Percentiles rank a stretch among this genome's conserved stretches.
phyloP scores from a whole-genome alignment of 2,329 filamentous ascomycete species.

The Penicillium paneum region DNA sequence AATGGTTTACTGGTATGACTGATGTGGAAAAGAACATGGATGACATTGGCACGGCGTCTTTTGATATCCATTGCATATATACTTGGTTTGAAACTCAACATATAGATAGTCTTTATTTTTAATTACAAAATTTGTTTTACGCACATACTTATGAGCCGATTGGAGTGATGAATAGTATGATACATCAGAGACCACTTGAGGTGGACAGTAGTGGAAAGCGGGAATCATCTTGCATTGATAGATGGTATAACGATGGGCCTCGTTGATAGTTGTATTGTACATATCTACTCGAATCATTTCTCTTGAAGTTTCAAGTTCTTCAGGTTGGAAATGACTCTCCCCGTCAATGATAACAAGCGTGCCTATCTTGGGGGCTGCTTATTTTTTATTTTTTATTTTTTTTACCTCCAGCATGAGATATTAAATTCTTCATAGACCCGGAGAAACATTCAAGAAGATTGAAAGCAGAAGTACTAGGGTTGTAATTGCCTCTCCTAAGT shows the following conservation, averaged over 20 bases:
- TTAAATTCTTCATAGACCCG: not conserved
- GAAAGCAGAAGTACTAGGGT: not conserved
- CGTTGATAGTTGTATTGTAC: not conserved
- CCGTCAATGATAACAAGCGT: no score
- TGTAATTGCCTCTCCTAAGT: not conserved
- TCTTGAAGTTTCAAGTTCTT: no score
- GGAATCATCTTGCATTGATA: not conserved
- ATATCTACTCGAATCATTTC: not conserved
- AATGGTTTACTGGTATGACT: not conserved
- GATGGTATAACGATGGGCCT: not conserved
- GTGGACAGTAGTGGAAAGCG: not conserved
- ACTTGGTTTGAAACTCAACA: not conserved
- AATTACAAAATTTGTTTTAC: not conserved
- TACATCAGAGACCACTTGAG: not conserved
- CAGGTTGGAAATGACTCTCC: no score
- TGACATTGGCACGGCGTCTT: conserved; percentile 1
- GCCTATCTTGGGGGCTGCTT: no score
- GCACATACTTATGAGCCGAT: not conserved
- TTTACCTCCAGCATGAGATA: not conserved
- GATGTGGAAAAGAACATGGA: conserved; percentile 2
- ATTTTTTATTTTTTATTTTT: not conserved
- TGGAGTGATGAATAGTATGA: not conserved
- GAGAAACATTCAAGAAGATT: not conserved
- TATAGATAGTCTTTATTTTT: not conserved
- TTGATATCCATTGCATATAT: conserved; percentile 1